Conservation (phyloP, 352 stramenopile genomes). For the Globisporangium echinulatum region DNA sequence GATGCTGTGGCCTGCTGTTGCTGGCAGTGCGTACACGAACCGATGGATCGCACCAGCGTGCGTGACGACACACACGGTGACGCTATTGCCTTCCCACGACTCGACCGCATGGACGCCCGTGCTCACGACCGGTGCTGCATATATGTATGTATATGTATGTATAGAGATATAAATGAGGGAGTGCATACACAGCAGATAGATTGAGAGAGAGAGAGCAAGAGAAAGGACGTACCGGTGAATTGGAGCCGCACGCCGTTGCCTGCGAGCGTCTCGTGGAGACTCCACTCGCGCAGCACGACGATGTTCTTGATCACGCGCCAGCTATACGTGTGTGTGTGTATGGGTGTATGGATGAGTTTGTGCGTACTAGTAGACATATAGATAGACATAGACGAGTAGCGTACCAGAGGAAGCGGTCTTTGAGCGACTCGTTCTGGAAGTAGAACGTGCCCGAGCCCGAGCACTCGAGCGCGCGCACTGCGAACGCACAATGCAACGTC, state of each 20-base stretch:
- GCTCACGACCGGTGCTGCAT: slow-evolving; percentile 34
- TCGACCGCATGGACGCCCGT: slow-evolving; percentile 58
- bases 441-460: slow-evolving; percentile 64
- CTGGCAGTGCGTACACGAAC: slow-evolving; percentile 45
- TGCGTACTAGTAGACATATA: not conserved
- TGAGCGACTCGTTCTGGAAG: slow-evolving; percentile 61
- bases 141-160: not conserved
- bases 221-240: slow-evolving; percentile 26
- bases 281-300: slow-evolving; percentile 64
- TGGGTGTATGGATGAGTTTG: not conserved
- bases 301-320: slow-evolving; percentile 74
- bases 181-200: not conserved
- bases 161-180: not conserved
- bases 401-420: slow-evolving; percentile 61
- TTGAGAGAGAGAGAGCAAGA: not conserved
- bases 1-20: slow-evolving; percentile 30
- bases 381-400: not conserved
- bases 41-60: slow-evolving; percentile 65
- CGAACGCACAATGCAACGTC: not conserved
- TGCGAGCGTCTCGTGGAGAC: slow-evolving; percentile 51
- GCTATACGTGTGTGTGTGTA: slow-evolving; percentile 10
- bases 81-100: slow-evolving; percentile 47
- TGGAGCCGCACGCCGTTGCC: slow-evolving; percentile 53
- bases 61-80: slow-evolving; percentile 59
- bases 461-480: slow-evolving; percentile 61